Evolutionary conservation across 1,284 basidiomycete genomes (phyloP).

Genomic region (Heterobasidion occidentale): DNA sequence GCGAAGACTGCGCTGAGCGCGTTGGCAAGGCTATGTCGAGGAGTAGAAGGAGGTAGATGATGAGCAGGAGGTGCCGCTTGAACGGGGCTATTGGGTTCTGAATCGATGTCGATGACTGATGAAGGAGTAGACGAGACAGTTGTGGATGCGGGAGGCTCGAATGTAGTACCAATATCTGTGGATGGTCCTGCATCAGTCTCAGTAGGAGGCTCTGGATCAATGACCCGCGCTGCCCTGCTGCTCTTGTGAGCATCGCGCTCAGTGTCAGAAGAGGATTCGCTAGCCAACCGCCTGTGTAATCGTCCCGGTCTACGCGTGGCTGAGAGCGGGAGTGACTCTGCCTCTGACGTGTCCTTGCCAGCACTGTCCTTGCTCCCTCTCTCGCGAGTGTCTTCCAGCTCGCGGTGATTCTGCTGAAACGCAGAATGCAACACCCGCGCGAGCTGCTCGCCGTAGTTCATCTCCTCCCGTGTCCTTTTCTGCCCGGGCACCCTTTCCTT

Average conservation of each 20-base stretch:
- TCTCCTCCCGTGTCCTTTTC: not conserved
- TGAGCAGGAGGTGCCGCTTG: not conserved
- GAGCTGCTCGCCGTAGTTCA: not conserved
- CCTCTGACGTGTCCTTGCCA: not conserved
- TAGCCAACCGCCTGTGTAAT: not conserved
- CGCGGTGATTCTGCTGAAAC: not conserved
- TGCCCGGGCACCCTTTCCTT: not conserved
- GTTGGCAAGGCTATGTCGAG: not conserved
- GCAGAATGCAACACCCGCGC: not conserved
- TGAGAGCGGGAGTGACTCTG: not conserved
- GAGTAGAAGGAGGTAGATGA: not conserved
- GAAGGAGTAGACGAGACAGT: too few species aligned
- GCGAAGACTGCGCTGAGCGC: not conserved
- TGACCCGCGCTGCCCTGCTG: too few species aligned
- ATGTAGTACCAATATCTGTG: too few species aligned
- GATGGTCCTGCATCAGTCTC: too few species aligned
- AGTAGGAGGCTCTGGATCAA: too few species aligned
- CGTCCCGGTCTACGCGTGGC: not conserved
- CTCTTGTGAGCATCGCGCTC: too few species aligned
- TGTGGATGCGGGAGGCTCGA: too few species aligned
- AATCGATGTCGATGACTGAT: too few species aligned
- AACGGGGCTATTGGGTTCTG: not conserved
- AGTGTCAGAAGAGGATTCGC: too few species aligned
- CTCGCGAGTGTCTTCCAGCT: not conserved
- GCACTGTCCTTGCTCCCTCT: not conserved